Conservation (phyloP, 2,329 filamentous ascomycete species). For the Penicillium glabrum region DNA sequence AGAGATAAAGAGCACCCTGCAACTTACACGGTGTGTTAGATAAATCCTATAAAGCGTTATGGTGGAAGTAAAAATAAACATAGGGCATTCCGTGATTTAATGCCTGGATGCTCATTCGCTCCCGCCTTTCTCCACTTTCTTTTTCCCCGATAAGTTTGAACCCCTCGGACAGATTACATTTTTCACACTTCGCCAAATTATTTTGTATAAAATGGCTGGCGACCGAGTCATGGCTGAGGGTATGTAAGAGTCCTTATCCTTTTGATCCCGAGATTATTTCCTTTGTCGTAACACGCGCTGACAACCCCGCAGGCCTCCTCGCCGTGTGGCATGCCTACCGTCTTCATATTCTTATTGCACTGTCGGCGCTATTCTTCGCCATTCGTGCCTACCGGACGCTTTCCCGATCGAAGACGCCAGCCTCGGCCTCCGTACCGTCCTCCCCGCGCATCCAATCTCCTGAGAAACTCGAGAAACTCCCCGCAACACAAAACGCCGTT, state of each 20-base stretch:
- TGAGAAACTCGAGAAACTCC: slow-evolving; percentile 18
- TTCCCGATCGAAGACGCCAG: slow-evolving; percentile 27
- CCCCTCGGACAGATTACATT: neutral
- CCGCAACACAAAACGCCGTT: neutral
- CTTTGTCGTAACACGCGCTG: neutral
- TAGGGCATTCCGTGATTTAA: neutral
- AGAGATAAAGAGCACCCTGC: no score
- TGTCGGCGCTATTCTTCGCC: slow-evolving; percentile 38
- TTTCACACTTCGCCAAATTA: neutral
- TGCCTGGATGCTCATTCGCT: neutral
- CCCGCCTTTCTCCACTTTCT: neutral
- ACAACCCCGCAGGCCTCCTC: slow-evolving; percentile 33
- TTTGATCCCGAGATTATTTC: neutral
- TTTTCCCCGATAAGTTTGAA: neutral
- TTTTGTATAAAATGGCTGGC: neutral
- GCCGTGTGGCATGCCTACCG: slow-evolving; percentile 51
- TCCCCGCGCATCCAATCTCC: slow-evolving; percentile 31
- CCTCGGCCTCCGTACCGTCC: slow-evolving; percentile 31
- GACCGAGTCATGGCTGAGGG: neutral
- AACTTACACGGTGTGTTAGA: no score
- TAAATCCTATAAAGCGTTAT: neutral
- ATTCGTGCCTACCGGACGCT: slow-evolving; percentile 24
- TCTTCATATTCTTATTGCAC: slow-evolving; percentile 44
- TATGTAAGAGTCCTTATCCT: neutral
- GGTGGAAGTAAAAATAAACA: no score